Evolutionary conservation across 352 stramenopile genomes (phyloP).

Genomic region (Phytophthora rubi): DNA sequence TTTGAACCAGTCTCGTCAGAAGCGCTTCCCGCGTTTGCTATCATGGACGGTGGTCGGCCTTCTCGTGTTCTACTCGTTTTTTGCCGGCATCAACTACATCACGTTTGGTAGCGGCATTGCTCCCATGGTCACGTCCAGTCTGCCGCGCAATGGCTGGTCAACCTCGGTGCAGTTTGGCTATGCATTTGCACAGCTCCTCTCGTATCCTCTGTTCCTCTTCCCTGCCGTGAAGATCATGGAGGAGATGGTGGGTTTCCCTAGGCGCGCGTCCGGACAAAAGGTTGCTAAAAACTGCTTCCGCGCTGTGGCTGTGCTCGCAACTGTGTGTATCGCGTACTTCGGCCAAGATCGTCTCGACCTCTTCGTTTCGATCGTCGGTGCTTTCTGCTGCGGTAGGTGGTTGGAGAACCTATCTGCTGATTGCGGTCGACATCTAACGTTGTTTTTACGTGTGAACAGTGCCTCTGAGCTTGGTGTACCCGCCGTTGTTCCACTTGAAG

Average conservation of each 20-base stretch:
- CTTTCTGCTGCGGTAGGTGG: conserved; percentile 79
- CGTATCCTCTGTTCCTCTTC: conserved; percentile 84
- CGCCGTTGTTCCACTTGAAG: conserved; percentile 82
- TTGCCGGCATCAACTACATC: conserved; percentile 81
- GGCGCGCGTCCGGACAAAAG: conserved; percentile 70
- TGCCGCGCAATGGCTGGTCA: conserved; percentile 75
- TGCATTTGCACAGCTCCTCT: conserved; percentile 74
- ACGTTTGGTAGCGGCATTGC: conserved; percentile 70
- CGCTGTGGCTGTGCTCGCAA: conserved; percentile 66
- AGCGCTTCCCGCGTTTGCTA: conserved; percentile 67
- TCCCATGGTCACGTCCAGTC: conserved; percentile 75
- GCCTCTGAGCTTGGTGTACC: conserved; percentile 83
- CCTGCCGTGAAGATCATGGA: conserved; percentile 86
- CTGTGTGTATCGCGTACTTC: conserved; percentile 77
- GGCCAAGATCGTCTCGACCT: conserved; percentile 76
- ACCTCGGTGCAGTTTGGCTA: conserved; percentile 85
- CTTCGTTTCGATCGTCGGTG: conserved; percentile 84
- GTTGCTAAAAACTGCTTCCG: conserved; percentile 79
- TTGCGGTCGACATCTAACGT: conserved; percentile 8
- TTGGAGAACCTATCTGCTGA: conserved; percentile 1
- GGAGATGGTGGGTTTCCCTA: conserved; percentile 80
- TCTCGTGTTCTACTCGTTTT: conserved; percentile 85
- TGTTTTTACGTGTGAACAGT: conserved; percentile 42
- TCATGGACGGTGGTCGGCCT: conserved; percentile 70
- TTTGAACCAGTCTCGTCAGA: conserved; percentile 66